A percentile compares a stretch with the other conserved stretches of the same genome.
These are phyloP conservation scores for Epichloe coenophiala DNA, from an alignment of 2,329 filamentous ascomycete genomes.

Conservation along the genomic window DNA sequence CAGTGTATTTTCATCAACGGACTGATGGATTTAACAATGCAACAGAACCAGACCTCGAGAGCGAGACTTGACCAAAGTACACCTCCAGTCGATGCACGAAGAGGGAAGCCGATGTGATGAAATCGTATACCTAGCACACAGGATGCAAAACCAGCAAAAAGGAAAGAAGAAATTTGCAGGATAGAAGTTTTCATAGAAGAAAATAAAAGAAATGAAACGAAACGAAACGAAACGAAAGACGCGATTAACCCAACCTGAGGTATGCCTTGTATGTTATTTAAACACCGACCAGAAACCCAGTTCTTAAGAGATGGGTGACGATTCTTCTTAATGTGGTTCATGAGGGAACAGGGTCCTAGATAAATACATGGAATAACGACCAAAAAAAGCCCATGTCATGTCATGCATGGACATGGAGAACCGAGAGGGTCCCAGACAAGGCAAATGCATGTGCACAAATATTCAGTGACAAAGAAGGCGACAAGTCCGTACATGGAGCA, in stretches of 20 bases:
- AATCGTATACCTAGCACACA: background rate
- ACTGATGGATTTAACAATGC: background rate
- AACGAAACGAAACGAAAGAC: background rate
- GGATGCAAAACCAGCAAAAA: background rate
- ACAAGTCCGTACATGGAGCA: background rate
- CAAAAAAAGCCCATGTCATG: slow-evolving; percentile 9
- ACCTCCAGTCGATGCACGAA: background rate
- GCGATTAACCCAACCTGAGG: background rate
- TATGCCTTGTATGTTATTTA: background rate
- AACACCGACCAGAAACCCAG: background rate
- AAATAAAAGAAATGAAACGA: background rate
- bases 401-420: slow-evolving; percentile 25
- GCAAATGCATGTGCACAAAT: slow-evolving; percentile 10
- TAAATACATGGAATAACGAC: slow-evolving; percentile 1
- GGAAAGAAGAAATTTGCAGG: background rate
- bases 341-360: slow-evolving; percentile 2
- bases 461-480: slow-evolving; percentile 8
- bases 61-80: background rate
- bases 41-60: background rate
- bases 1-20: background rate
- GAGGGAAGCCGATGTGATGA: background rate
- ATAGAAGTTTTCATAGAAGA: background rate
- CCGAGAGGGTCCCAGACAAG: slow-evolving; percentile 18
- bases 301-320: background rate
- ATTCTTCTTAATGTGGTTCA: background rate